phyloP scores from a whole-genome alignment of 305 asterid species.

The Stenogyne calaminthoides region DNA sequence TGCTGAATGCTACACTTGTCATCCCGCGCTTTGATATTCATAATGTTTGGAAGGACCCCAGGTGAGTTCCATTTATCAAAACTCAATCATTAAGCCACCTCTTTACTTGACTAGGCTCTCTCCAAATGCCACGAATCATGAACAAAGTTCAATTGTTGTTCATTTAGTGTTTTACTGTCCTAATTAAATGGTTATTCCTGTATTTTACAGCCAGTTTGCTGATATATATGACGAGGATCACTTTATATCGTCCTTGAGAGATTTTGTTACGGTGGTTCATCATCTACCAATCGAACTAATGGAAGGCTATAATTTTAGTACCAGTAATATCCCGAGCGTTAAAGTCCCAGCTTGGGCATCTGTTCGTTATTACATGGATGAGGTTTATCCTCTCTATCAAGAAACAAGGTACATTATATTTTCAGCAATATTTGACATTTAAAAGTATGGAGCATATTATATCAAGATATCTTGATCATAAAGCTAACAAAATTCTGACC shows the following conservation, averaged over 20 bases:
- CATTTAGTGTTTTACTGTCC: background rate
- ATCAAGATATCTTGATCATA: constrained; percentile 6
- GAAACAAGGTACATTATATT: constrained; percentile 53
- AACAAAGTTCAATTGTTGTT: background rate
- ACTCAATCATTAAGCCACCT: background rate
- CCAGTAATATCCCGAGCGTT: constrained; percentile 62
- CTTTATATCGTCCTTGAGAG: constrained; percentile 68
- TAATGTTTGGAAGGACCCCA: constrained; percentile 85
- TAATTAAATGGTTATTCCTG: constrained; percentile 8
- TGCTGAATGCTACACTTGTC: constrained; percentile 75
- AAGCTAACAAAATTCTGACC: background rate
- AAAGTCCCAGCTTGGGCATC: constrained; percentile 86
- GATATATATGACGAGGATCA: constrained; percentile 86
- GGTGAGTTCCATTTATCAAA: constrained; percentile 63
- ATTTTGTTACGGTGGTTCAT: constrained; percentile 57
- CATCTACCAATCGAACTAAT: constrained; percentile 68
- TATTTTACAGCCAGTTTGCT: constrained; percentile 58
- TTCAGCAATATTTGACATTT: constrained; percentile 7
- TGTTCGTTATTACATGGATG: constrained; percentile 68
- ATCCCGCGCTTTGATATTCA: constrained; percentile 80
- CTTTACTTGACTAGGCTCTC: background rate
- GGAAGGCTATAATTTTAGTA: constrained; percentile 66
- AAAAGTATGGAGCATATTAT: background rate
- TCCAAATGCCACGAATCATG: constrained; percentile 4
- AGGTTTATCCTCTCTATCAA: constrained; percentile 67